Conservation (phyloP, 768 basidiomycete genomes). For the Phlegmacium glaucopus region DNA sequence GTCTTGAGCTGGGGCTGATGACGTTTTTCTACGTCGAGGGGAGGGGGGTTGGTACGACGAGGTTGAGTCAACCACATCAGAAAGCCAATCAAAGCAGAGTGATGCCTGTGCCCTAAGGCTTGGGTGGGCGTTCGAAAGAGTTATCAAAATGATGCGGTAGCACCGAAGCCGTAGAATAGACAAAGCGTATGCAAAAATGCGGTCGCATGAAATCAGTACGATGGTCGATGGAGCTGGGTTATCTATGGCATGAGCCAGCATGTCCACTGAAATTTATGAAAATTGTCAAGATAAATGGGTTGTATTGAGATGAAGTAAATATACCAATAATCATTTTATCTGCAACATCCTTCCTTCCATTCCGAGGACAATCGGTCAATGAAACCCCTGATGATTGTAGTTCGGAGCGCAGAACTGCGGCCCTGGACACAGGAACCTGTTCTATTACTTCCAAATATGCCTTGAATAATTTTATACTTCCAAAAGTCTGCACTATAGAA, state of each 20-base stretch:
- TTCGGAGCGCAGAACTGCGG: slow-evolving; percentile 22
- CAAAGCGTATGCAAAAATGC: slow-evolving; percentile 41
- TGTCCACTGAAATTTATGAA: slow-evolving; percentile 15
- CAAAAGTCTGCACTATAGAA: slow-evolving; percentile 22
- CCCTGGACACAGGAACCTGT: slow-evolving; percentile 10
- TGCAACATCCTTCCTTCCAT: slow-evolving; percentile 36
- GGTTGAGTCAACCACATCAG: slow-evolving; percentile 29
- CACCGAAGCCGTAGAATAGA: slow-evolving; percentile 36
- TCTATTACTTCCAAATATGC: slow-evolving; percentile 28
- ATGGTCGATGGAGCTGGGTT: slow-evolving; percentile 41
- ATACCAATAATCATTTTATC: slow-evolving; percentile 52
- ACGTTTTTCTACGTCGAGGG: not conserved
- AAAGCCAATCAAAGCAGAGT: slow-evolving; percentile 43
- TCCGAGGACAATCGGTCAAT: slow-evolving; percentile 35
- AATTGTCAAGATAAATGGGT: not conserved
- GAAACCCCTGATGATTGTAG: slow-evolving; percentile 48
- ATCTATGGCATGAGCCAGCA: slow-evolving; percentile 35
- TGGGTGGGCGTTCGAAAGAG: slow-evolving; percentile 31
- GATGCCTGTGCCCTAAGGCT: slow-evolving; percentile 47
- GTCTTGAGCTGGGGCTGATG: not conserved
- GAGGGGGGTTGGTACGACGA: not conserved
- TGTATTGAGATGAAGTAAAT: slow-evolving; percentile 1
- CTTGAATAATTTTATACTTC: slow-evolving; percentile 28
- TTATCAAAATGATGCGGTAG: slow-evolving; percentile 37
- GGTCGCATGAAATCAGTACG: slow-evolving; percentile 44